Conservation (phyloP, 75 land plant genomes). For the Gnetum montanum region DNA sequence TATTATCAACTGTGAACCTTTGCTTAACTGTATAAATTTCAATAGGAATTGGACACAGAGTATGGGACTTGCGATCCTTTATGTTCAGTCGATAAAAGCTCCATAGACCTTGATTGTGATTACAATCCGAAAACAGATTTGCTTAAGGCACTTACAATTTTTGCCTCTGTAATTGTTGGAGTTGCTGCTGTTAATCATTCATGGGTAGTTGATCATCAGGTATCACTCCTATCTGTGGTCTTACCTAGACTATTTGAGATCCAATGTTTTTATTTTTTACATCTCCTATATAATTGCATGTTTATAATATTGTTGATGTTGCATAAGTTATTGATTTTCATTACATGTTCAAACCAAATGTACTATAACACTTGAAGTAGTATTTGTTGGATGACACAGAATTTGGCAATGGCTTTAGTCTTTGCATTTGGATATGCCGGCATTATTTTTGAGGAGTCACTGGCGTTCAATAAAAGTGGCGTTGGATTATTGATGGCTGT, state of each 20-base stretch:
- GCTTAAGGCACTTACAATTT: constrained; percentile 64
- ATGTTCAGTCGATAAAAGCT: constrained; percentile 90
- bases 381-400: constrained; percentile 51
- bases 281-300: background rate
- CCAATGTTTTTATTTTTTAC: background rate
- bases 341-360: too few species aligned
- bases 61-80: constrained; percentile 83
- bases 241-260: background rate
- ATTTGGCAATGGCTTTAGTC: constrained; percentile 75
- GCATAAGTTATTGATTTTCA: too few species aligned
- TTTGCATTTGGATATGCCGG: constrained; percentile 87
- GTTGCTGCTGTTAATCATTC: constrained; percentile 81
- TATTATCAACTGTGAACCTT: too few species aligned
- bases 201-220: constrained; percentile 99
- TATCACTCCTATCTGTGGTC: too few species aligned
- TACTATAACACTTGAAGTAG: too few species aligned
- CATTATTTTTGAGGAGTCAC: constrained; percentile 90
- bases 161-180: constrained; percentile 51
- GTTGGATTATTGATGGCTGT: constrained; percentile 97
- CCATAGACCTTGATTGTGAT: constrained; percentile 57
- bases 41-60: constrained; percentile 24
- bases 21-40: too few species aligned
- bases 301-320: too few species aligned
- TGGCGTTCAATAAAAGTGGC: constrained; percentile 97
- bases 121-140: constrained; percentile 90